These are phyloP conservation scores for Colletotrichum chrysophilum DNA, from an alignment of 2,329 filamentous ascomycete species.

Conservation along the genomic window DNA sequence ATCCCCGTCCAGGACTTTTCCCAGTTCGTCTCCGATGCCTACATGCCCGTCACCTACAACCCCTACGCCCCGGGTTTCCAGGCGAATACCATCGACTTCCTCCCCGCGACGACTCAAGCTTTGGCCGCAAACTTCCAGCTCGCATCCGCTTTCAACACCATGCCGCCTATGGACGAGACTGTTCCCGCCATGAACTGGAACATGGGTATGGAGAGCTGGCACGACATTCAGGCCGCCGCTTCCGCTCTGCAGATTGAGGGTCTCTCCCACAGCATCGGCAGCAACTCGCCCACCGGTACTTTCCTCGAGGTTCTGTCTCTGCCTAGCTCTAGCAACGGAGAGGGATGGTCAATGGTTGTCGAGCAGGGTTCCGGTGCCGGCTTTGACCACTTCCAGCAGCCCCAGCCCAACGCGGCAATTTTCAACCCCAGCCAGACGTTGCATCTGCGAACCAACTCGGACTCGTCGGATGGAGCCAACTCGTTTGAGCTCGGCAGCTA, in stretches of 20 bases:
- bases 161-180: slow-evolving; percentile 62
- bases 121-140: slow-evolving; percentile 65
- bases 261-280: slow-evolving; percentile 47
- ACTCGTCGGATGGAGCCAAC: slow-evolving; percentile 77
- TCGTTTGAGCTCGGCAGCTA: slow-evolving; percentile 77
- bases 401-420: slow-evolving; percentile 67
- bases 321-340: slow-evolving; percentile 78
- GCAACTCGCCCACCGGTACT: slow-evolving; percentile 51
- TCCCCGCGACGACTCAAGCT: slow-evolving; percentile 66
- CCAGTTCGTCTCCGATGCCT: slow-evolving; percentile 61
- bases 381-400: slow-evolving; percentile 68
- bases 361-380: slow-evolving; percentile 38
- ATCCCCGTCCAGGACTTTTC: slow-evolving; percentile 52
- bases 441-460: slow-evolving; percentile 85
- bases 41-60: slow-evolving; percentile 36
- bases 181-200: slow-evolving; percentile 65
- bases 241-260: slow-evolving; percentile 60
- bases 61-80: slow-evolving; percentile 58
- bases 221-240: slow-evolving; percentile 72
- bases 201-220: slow-evolving; percentile 74
- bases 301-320: slow-evolving; percentile 88
- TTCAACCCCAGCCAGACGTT: slow-evolving; percentile 93
- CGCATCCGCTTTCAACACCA: slow-evolving; percentile 65
- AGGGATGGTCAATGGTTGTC: slow-evolving; percentile 77
- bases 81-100: slow-evolving; percentile 64